These are phyloP conservation scores for Chenopodium berlandieri DNA, from an alignment of 148 eudicot genomes.

Conservation along the genomic window DNA sequence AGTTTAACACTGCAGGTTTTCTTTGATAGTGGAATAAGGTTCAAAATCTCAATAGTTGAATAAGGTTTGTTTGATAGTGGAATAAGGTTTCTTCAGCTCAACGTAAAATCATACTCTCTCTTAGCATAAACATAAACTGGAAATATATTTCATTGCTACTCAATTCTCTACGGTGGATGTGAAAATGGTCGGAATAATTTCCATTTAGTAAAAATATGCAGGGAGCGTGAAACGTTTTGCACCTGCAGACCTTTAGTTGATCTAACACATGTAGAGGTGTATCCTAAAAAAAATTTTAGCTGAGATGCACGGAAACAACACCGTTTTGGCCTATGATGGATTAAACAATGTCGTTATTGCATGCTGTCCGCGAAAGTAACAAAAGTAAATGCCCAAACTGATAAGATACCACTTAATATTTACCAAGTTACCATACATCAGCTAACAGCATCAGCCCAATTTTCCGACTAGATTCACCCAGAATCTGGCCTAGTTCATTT, in stretches of 20 bases:
- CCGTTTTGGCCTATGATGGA: background rate
- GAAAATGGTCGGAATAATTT: too few species aligned
- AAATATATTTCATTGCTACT: too few species aligned
- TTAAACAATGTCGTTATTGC: background rate
- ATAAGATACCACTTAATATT: background rate
- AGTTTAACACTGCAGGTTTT: background rate
- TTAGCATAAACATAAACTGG: too few species aligned
- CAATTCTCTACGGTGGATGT: too few species aligned
- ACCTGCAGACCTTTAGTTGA: too few species aligned
- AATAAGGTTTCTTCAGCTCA: too few species aligned
- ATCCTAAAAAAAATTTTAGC: background rate
- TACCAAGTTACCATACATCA: background rate
- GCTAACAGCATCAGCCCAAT: background rate
- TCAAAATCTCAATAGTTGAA: background rate
- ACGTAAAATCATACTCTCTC: too few species aligned
- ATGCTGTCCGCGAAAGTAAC: background rate
- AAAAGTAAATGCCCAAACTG: background rate
- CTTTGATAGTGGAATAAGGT: background rate
- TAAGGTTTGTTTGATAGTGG: too few species aligned
- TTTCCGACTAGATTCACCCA: background rate
- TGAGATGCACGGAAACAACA: background rate
- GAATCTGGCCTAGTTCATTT: background rate
- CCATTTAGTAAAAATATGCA: too few species aligned
- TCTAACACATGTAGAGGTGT: background rate
- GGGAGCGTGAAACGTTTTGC: too few species aligned